Evolutionary conservation across 192 early-diverging fungal species (phyloP).

Genomic region (Powellomyces hirtus): DNA sequence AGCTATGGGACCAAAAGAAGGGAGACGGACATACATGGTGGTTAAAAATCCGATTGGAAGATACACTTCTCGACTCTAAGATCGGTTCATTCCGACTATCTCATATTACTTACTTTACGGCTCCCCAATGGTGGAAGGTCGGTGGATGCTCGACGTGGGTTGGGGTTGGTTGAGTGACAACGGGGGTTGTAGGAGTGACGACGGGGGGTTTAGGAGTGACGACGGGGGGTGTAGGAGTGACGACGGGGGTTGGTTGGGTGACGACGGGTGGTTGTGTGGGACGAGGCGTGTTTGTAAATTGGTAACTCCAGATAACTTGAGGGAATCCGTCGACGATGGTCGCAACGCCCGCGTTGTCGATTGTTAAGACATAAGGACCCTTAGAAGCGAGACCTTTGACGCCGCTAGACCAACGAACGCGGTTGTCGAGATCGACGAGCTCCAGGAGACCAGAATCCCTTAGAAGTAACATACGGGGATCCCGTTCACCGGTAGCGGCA

Average conservation of each 20-base stretch:
- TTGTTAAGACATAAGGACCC: background rate
- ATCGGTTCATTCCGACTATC: too few species aligned
- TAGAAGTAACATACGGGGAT: background rate
- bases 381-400: background rate
- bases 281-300: background rate
- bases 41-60: too few species aligned
- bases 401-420: background rate
- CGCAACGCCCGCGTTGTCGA: background rate
- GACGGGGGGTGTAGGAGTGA: background rate
- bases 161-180: background rate
- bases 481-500: background rate
- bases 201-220: background rate
- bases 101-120: too few species aligned
- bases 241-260: background rate
- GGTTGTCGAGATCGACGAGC: background rate
- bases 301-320: background rate
- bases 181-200: background rate
- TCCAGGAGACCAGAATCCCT: background rate
- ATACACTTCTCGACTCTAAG: too few species aligned
- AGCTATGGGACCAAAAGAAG: too few species aligned
- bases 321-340: background rate
- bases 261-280: background rate
- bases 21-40: too few species aligned
- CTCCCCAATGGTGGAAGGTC: too few species aligned
- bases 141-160: too few species aligned